Percentiles rank a stretch among this genome's conserved stretches.
phyloP scores from a whole-genome alignment of 2,329 filamentous ascomycete species.

The Colletotrichum paranaense region DNA sequence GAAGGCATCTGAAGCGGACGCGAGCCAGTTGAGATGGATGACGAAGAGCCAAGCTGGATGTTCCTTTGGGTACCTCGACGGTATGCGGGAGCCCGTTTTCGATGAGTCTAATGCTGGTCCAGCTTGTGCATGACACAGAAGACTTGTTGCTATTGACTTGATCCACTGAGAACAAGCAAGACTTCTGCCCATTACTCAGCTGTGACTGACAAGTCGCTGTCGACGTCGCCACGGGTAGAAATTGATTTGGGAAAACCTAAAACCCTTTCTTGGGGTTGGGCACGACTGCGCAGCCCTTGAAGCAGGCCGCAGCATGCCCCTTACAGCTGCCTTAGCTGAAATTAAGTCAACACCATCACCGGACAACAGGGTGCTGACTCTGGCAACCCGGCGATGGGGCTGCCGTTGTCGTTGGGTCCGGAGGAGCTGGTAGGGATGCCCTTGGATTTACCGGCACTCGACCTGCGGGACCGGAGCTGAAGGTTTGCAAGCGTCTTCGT shows the following conservation, averaged over 20 bases:
- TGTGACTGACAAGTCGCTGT: background rate
- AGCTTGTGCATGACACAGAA: background rate
- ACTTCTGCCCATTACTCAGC: background rate
- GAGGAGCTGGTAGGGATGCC: slow-evolving; percentile 17
- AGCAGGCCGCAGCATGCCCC: slow-evolving; percentile 23
- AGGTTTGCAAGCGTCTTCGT: background rate
- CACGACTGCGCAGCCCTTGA: slow-evolving; percentile 28
- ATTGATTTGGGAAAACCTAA: slow-evolving; percentile 23
- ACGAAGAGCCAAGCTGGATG: background rate
- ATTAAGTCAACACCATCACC: slow-evolving; percentile 32
- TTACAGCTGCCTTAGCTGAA: slow-evolving; percentile 25
- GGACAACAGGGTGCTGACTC: background rate
- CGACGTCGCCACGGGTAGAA: background rate
- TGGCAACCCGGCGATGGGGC: background rate
- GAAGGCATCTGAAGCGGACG: background rate
- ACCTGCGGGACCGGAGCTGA: slow-evolving; percentile 14
- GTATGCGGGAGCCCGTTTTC: background rate
- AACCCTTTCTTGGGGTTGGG: slow-evolving; percentile 40
- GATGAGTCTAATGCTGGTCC: background rate
- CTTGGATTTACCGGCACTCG: slow-evolving; percentile 11
- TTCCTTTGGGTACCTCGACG: background rate
- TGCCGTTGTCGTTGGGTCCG: background rate
- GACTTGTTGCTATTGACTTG: background rate
- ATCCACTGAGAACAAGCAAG: background rate
- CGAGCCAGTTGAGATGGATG: slow-evolving; percentile 1